phyloP scores from a whole-genome alignment of 805 yeast species.

The Pichia exigua region DNA sequence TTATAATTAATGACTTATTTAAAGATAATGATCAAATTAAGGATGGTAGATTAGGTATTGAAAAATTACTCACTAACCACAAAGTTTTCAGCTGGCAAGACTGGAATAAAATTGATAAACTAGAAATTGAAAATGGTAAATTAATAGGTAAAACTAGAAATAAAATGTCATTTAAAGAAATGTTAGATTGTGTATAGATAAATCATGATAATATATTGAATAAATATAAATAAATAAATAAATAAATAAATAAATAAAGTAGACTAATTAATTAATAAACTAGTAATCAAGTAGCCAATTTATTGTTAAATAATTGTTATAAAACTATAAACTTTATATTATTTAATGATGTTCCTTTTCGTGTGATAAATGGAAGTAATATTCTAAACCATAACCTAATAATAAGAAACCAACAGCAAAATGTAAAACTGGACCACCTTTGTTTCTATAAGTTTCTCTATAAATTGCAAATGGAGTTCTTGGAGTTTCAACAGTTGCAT shows the following conservation, averaged over 20 bases:
- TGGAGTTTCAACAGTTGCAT: slow-evolving; percentile 69
- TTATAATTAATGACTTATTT: slow-evolving; percentile 44
- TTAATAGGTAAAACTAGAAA: slow-evolving; percentile 44
- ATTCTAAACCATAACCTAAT: slow-evolving; percentile 86
- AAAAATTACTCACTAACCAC: slow-evolving; percentile 15
- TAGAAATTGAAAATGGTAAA: slow-evolving; percentile 45
- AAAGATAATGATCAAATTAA: slow-evolving; percentile 15
- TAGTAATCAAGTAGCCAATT: no score
- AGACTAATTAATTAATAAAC: no score
- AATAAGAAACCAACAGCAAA: slow-evolving; percentile 58
- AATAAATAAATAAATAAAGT: slow-evolving; percentile 10
- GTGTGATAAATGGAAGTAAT: slow-evolving; percentile 79
- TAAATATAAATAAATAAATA: slow-evolving; percentile 4
- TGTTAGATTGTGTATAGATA: slow-evolving; percentile 25
- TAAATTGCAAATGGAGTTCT: slow-evolving; percentile 66
- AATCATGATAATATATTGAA: not conserved
- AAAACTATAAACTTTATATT: no score
- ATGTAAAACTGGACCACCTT: slow-evolving; percentile 79
- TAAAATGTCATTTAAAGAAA: slow-evolving; percentile 44
- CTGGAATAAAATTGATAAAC: slow-evolving; percentile 52
- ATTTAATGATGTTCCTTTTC: slow-evolving; percentile 40
- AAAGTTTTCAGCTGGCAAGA: slow-evolving; percentile 50
- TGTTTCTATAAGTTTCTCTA: slow-evolving; percentile 77
- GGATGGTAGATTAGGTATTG: slow-evolving; percentile 23
- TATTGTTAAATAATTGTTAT: no score